A percentile compares a stretch with the other conserved stretches of the same genome.
Evolutionary conservation across 805 yeast species (phyloP).

Genomic region (Metschnikowia aberdeeniae): DNA sequence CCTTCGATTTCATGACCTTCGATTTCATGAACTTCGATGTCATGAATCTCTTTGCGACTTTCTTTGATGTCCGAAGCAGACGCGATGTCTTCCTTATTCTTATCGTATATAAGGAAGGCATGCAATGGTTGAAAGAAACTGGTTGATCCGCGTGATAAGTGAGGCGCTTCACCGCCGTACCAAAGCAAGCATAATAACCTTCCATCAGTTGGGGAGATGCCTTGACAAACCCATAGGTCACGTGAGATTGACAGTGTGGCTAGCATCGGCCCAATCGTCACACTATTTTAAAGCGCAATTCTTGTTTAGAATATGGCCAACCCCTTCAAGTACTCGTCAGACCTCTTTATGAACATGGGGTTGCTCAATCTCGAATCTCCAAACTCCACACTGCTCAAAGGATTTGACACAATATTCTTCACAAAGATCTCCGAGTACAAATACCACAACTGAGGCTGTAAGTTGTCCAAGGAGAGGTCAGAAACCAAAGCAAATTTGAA

Average conservation of each 20-base stretch:
- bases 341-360: constrained; percentile 49
- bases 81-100: background rate
- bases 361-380: constrained; percentile 52
- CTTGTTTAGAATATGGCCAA: constrained; percentile 21
- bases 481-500: constrained; percentile 71
- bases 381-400: constrained; percentile 53
- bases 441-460: constrained; percentile 52
- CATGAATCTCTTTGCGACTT: too few species aligned
- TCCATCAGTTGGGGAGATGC: too few species aligned
- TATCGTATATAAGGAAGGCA: too few species aligned
- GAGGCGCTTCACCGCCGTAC: background rate
- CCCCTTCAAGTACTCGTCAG: constrained; percentile 45
- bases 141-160: too few species aligned
- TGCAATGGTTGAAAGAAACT: too few species aligned
- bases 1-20: too few species aligned
- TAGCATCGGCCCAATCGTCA: background rate
- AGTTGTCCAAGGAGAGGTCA: constrained; percentile 55
- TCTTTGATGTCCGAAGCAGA: too few species aligned
- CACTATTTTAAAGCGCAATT: background rate
- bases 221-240: too few species aligned
- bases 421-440: constrained; percentile 59
- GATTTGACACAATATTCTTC: constrained; percentile 57
- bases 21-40: too few species aligned
- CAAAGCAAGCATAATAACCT: too few species aligned
- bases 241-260: too few species aligned